Evolutionary conservation across 176 grass and related monocot genomes (phyloP), one percentile per base, ranked within the genome.

Genomic region (Dactylis glomerata): DNA sequence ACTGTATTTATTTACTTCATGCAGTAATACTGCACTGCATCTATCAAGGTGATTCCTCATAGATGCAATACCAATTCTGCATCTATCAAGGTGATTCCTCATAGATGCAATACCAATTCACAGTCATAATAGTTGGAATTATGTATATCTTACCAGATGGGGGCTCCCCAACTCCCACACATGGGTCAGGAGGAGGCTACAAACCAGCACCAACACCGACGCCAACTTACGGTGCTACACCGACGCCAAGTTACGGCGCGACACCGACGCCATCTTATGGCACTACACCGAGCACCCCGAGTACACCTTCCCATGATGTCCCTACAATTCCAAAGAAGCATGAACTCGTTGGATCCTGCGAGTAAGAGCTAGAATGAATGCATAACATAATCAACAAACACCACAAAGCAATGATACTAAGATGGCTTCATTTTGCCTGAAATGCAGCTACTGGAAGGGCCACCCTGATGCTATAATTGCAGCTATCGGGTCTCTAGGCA

Each of bases 371-470:
- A 67, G 5, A 71, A 63, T 81, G 15, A 81, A 26, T 77, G 42
- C 9, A 46, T 12, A 57, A 1, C 27, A 62, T 75, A 88, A 70
- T 55, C 20, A 38, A 77, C 10, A 65, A 38, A 71, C 20, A 77
- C 44, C 54, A 88, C 15, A 45, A 30, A 81, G 1, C 24, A 31
- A 34, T 1, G 15, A n/a, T 22, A 73, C 45, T 88, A 64, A 77
- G 32, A 75, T 83, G 19, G 47, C 70, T 37, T 76, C 40, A 7
- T 78, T 27, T 92, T 67, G 10, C 49, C 31, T 37, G 10, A 79
- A 46, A 52, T 73, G 46, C 88, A 93, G 95, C 82, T 98, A 85
- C 73, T 98, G 96, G 96, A 84, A 90, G 65, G 92, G 31, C 22
- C 92, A 98, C 55, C 85, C 91, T 31, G 91, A 98, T 55, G 68